A percentile compares a stretch with the other conserved stretches of the same genome.
Conservation (phyloP, 805 yeast genomes). For the Pichia cabralensis region DNA sequence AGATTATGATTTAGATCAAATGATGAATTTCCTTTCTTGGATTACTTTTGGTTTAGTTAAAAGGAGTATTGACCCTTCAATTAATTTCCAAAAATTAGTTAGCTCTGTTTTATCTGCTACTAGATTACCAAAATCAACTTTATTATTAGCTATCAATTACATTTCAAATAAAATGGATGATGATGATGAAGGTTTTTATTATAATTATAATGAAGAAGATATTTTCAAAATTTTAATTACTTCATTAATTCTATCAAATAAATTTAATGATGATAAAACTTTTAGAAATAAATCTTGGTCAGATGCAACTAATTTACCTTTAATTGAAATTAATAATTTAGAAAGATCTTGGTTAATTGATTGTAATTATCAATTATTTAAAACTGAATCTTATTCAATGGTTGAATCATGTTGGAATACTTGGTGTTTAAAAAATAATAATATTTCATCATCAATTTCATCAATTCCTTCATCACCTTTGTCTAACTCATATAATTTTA, state of each 20-base stretch:
- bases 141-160: conserved; percentile 71
- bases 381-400: conserved; percentile 22
- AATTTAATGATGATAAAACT: conserved; percentile 93
- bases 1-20: conserved; percentile 69
- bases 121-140: conserved; percentile 74
- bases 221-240: conserved; percentile 51
- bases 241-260: conserved; percentile 77
- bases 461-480: conserved; percentile 18
- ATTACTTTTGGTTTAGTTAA: conserved; percentile 60
- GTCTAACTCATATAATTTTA: neutral
- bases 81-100: conserved; percentile 47
- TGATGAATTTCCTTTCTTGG: conserved; percentile 75
- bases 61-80: conserved; percentile 36
- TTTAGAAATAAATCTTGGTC: conserved; percentile 94
- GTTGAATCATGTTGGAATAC: conserved; percentile 29
- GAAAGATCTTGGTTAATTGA: conserved; percentile 46
- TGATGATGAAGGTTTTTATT: conserved; percentile 20
- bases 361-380: conserved; percentile 25
- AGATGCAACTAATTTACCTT: conserved; percentile 79
- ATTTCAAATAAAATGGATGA: conserved; percentile 47
- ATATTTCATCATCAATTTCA: conserved; percentile 14
- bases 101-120: conserved; percentile 74
- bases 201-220: conserved; percentile 24
- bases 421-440: conserved; percentile 22
- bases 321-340: conserved; percentile 46